Evolutionary conservation across 2,329 filamentous ascomycete genomes (phyloP).

Genomic region (Claviceps sp.): DNA sequence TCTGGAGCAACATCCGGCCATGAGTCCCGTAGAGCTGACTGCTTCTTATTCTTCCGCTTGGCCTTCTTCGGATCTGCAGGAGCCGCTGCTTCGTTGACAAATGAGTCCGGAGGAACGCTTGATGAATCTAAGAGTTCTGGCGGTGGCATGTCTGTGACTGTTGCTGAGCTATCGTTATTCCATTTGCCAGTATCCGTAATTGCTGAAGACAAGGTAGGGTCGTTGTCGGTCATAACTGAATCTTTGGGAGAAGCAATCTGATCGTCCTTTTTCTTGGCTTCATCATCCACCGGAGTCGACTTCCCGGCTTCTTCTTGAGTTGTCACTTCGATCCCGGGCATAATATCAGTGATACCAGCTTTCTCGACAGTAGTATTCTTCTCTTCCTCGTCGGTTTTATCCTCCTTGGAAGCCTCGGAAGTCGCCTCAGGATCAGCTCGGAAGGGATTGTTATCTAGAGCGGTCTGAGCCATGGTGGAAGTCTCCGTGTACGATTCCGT

Average conservation of each 20-base stretch:
- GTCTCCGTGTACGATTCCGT: not conserved
- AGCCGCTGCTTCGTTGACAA: not conserved
- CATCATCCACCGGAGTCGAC: not conserved
- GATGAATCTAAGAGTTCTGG: not conserved
- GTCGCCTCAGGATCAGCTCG: slow-evolving; percentile 1
- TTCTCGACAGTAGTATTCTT: slow-evolving; percentile 7
- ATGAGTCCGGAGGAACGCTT: not conserved
- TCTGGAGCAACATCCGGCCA: slow-evolving; percentile 4
- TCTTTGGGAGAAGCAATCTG: not conserved
- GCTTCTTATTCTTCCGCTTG: slow-evolving; percentile 22
- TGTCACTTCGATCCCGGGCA: not conserved
- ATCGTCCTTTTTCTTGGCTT: not conserved
- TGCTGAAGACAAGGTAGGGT: not conserved
- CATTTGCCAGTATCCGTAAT: not conserved
- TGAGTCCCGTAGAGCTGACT: slow-evolving; percentile 9
- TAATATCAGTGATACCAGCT: not conserved
- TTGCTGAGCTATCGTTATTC: not conserved
- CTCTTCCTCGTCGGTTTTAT: slow-evolving; percentile 9
- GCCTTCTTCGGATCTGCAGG: slow-evolving; percentile 17
- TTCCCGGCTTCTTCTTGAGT: not conserved
- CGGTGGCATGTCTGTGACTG: not conserved
- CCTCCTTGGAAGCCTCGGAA: slow-evolving; percentile 4
- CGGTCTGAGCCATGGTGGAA: not conserved
- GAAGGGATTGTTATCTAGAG: not conserved
- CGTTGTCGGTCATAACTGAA: not conserved